Percentiles rank a stretch among this genome's conserved stretches.
These are phyloP conservation scores for Metarhizium anisopliae DNA, from an alignment of 2,329 filamentous ascomycete species.

Conservation along the genomic window DNA sequence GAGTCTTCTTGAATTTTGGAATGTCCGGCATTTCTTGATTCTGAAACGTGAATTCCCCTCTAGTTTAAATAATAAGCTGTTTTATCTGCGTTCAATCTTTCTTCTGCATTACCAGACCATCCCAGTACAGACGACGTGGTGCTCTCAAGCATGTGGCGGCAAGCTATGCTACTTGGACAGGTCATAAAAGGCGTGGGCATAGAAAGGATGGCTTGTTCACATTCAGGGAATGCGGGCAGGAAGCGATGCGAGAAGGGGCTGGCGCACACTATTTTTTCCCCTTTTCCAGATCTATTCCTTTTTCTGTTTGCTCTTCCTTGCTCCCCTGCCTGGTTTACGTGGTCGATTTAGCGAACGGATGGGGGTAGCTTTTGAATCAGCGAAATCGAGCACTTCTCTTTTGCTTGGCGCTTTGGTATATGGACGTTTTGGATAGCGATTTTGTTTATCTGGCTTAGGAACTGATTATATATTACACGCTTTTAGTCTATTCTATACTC, in stretches of 20 bases:
- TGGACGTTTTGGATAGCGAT: neutral
- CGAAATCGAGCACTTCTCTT: neutral
- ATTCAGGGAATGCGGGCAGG: conserved; percentile 9
- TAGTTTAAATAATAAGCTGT: neutral
- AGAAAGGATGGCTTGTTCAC: conserved; percentile 15
- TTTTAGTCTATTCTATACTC: neutral
- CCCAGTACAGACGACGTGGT: neutral
- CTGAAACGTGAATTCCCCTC: conserved; percentile 1
- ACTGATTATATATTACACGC: conserved; percentile 11
- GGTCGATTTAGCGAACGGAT: neutral
- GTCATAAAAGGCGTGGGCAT: neutral
- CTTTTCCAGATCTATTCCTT: neutral
- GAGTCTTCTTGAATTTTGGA: conserved; percentile 5
- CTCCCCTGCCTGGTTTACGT: neutral
- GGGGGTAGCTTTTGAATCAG: neutral
- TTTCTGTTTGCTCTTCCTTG: neutral
- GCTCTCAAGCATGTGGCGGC: neutral
- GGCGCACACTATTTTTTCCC: neutral
- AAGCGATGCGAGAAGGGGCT: neutral
- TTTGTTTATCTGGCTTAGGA: conserved; percentile 15
- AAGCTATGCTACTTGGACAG: neutral
- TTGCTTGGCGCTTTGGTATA: neutral
- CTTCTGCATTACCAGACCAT: neutral
- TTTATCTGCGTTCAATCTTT: conserved; percentile 2
- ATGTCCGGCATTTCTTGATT: neutral